Evolutionary conservation across 1,284 basidiomycete species (phyloP), one percentile per base, ranked within the genome.

Genomic region (Violaceomyces palustris): DNA sequence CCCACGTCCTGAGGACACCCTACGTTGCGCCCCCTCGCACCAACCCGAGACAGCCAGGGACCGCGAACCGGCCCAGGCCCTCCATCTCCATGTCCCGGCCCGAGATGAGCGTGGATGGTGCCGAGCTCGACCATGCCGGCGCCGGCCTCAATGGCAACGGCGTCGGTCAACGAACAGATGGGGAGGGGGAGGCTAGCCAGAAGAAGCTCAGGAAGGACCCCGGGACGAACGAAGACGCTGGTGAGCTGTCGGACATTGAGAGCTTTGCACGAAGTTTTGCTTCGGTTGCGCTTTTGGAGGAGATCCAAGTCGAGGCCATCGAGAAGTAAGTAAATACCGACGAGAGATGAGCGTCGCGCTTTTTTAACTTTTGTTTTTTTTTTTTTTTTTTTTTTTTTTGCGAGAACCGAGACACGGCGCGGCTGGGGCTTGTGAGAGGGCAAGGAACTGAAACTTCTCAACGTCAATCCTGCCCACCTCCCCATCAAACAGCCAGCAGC

Each of bases 231-330:
- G 28, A 9, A 15, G 38, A 37, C 11, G 35, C 38, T n/a, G 24
- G n/a, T 15, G 49, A 30, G 7, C 36, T 61, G 12, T 51, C 58
- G 10, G 59, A 52, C 33, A 45, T 64, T 32, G 56, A 53, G 25
- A 42, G 44, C 27, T 61, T 68, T 26, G 61, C 59, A 2, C 59
- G 58, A 21, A 58, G 57, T 32, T 62, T 61, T 31, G 65, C 62
- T 2, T 49, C 45, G 24, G 52, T 51, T 4, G 52, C 57, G 19
- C 57, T 67, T 10, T 40, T 65, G 12, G 65, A 65, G 14, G 54
- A 65, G 40, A 58, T 67, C 42, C 34, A 44, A 19, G 35, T 57
- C 22, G 27, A 46, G 7, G 29, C 19, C 8, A 14, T 43, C 3
- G 5, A 15, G 18, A 34, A 11, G 33, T 34, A 22, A 18, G 33